phyloP scores from a whole-genome alignment of 345 rosid genomes.

The Streptanthus diversifolius region DNA sequence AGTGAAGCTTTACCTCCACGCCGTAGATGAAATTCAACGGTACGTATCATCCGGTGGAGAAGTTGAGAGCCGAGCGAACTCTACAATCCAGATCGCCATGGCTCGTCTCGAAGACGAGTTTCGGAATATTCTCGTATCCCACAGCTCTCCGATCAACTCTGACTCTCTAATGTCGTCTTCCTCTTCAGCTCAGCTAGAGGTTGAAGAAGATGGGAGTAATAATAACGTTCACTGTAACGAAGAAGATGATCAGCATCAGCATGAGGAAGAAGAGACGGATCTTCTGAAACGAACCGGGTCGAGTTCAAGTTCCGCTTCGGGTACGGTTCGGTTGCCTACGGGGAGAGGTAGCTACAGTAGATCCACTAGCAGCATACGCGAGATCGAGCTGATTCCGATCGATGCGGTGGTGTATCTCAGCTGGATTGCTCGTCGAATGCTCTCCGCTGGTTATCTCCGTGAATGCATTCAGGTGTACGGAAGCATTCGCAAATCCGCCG shows the following conservation, averaged over 20 bases:
- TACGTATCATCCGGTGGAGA: conserved; percentile 44
- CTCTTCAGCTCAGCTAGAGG: conserved; percentile 32
- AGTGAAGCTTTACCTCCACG: conserved; percentile 73
- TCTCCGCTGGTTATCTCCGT: conserved; percentile 68
- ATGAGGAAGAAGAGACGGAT: conserved; percentile 31
- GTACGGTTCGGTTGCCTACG: conserved; percentile 20
- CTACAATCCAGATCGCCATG: conserved; percentile 92
- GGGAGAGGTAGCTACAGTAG: conserved; percentile 47
- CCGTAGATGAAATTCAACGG: conserved; percentile 88
- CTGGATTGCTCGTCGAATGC: conserved; percentile 72
- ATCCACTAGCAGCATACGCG: conserved; percentile 80
- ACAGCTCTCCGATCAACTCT: conserved; percentile 60
- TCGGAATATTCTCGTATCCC: conserved; percentile 60
- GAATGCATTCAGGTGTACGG: conserved; percentile 95
- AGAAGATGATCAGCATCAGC: conserved; percentile 35
- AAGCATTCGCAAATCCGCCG: conserved; percentile 76
- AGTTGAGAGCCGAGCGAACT: conserved; percentile 43
- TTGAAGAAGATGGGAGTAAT: conserved; percentile 31
- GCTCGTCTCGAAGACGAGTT: conserved; percentile 97
- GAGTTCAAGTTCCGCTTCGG: conserved; percentile 15
- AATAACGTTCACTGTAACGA: conserved; percentile 18
- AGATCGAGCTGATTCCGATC: conserved; percentile 73
- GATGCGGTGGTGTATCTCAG: conserved; percentile 69
- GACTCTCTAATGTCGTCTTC: conserved; percentile 45
- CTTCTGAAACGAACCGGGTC: conserved; percentile 32